phyloP scores from a whole-genome alignment of 305 asterid genomes.

The Solanum aculeatissimum region DNA sequence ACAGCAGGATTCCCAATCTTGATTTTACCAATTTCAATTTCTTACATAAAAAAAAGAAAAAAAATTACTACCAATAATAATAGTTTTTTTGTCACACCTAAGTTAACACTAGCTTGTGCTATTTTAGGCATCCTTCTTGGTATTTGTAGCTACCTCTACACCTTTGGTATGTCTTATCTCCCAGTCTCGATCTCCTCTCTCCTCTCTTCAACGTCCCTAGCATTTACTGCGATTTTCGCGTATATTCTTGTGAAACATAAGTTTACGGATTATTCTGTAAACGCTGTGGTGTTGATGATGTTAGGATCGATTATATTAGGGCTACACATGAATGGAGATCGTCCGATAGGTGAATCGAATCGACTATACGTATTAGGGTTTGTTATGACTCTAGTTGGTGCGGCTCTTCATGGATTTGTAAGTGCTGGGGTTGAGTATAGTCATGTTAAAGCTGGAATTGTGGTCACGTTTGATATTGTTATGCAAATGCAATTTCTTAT shows the following conservation, averaged over 20 bases:
- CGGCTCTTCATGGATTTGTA: constrained; percentile 21
- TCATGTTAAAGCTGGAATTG: constrained; percentile 10
- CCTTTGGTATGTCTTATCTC: constrained; percentile 15
- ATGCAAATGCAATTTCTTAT: constrained; percentile 20
- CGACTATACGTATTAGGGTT: constrained; percentile 7
- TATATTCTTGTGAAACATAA: constrained; percentile 13
- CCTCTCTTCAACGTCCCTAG: constrained; percentile 9
- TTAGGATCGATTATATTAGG: constrained; percentile 20
- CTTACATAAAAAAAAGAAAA: not conserved
- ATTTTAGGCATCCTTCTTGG: constrained; percentile 12
- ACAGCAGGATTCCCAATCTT: constrained; percentile 18
- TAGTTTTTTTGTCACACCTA: constrained; percentile 3
- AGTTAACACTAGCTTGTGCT: not conserved
- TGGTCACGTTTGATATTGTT: constrained; percentile 9
- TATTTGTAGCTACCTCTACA: constrained; percentile 16
- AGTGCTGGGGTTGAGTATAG: constrained; percentile 15
- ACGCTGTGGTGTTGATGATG: constrained; percentile 19
- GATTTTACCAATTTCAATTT: constrained; percentile 12
- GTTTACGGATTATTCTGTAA: constrained; percentile 11
- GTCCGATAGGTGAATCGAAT: constrained; percentile 16
- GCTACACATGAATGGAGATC: constrained; percentile 13
- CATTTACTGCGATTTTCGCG: constrained; percentile 15
- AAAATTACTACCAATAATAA: not conserved
- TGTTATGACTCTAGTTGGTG: constrained; percentile 18
- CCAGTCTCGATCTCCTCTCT: constrained; percentile 21